Base-by-base conservation (phyloP, 1,284 basidiomycete species). In the Apiotrichum sp. region DNA sequence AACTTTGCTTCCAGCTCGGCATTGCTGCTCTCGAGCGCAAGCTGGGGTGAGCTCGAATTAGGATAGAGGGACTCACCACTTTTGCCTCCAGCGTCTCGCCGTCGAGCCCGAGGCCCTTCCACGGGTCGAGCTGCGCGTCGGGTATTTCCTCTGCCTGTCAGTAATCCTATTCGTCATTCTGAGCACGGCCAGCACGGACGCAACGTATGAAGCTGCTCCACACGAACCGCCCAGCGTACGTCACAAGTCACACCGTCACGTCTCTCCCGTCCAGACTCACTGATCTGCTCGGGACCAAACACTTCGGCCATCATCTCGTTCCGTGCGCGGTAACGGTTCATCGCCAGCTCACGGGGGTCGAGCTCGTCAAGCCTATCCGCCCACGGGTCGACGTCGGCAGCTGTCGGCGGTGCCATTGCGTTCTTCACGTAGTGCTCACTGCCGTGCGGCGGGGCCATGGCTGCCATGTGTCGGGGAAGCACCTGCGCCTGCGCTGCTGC, bases 251-350 rank as follows among this genome's bases (percentile, higher is more conserved):
- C 29, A 29, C 29, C 29, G 29, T 29, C 29, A 29, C 29, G 29
- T 29, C 29, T 29, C 3, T 3, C 29, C 29, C 29, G 29, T 29
- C 29, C 29, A 3, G 29, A 22, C 70, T 66, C 62, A 73, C 71
- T 70, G 42, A 72, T 62, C n/a, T 55, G 46, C 44, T 74, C 72
- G 8, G 71, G 69, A 2, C 71, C 67, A 58, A 74, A 73, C 29
- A 74, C 62, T 54, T 74, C 72, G 8, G 59, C 59, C 51, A 74
- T 54, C 7, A 73, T 61, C 65, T 73, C 72, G 50, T 74, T 69
- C 46, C 72, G 61, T 32, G 62, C 56, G 46, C 72, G 65, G 56
- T 69, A 74, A 34, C 70, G 63, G 16, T 59, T 62, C 71, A 74
- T 73, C 3, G 72, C 72, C 9, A 72, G 48, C 47, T 74, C 72